A percentile compares a stretch with the other conserved stretches of the same genome.
Conservation (phyloP, 2,329 filamentous ascomycete genomes). For the Podosphaera xanthii region DNA sequence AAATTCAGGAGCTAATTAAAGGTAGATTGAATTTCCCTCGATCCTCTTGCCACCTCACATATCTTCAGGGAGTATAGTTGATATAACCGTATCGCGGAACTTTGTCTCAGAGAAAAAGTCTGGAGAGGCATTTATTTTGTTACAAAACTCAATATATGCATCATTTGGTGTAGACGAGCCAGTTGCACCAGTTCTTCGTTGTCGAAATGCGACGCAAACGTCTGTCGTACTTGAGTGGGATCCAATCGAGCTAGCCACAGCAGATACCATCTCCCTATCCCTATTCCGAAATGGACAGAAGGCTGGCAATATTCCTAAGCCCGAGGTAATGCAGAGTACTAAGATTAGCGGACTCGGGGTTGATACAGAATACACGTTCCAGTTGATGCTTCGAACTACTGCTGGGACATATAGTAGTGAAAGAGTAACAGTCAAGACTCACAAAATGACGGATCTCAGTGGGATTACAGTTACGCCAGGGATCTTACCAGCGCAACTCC, state of each 20-base stretch:
- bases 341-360: conserved; percentile 95
- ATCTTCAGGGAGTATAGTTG: conserved; percentile 86
- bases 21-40: conserved; percentile 90
- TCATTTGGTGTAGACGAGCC: conserved; percentile 71
- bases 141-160: conserved; percentile 75
- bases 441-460: conserved; percentile 95
- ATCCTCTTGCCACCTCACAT: conserved; percentile 92
- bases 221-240: conserved; percentile 97
- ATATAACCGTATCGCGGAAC: conserved; percentile 88
- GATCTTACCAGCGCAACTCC: conserved; percentile 49
- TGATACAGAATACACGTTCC: conserved; percentile 88
- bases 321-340: conserved; percentile 71
- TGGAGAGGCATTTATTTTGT: conserved; percentile 51
- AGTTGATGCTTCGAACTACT: conserved; percentile 72
- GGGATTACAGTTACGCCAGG: conserved; percentile 90
- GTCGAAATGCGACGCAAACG: conserved; percentile 96
- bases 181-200: conserved; percentile 54
- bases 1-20: conserved; percentile 8
- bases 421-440: conserved; percentile 65
- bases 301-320: conserved; percentile 79
- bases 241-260: conserved; percentile 75
- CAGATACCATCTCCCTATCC: conserved; percentile 69
- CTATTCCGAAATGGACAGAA: conserved; percentile 93
- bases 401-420: conserved; percentile 74
- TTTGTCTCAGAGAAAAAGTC: conserved; percentile 51